phyloP scores from a whole-genome alignment of 2,329 filamentous ascomycete genomes.

The Botrytis byssoidea region DNA sequence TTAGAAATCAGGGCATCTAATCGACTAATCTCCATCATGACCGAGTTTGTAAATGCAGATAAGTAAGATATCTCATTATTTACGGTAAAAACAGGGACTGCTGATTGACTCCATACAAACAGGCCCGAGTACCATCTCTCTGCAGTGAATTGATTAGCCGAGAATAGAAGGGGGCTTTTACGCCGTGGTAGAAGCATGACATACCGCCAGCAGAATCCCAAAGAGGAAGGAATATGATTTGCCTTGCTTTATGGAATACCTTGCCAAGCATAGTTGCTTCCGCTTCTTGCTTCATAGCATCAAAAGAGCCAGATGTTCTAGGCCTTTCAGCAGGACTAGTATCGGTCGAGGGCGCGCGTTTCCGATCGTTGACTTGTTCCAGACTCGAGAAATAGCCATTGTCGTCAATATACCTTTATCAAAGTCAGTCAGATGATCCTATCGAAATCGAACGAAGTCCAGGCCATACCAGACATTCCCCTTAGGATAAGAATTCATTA shows the following conservation, averaged over 20 bases:
- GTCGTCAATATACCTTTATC: constrained; percentile 30
- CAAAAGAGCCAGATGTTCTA: constrained; percentile 19
- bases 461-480: constrained; percentile 35
- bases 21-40: constrained; percentile 34
- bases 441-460: not conserved
- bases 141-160: not conserved
- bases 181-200: not conserved
- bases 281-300: constrained; percentile 28
- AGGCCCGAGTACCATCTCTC: constrained; percentile 35
- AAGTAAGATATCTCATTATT: constrained; percentile 39
- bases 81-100: constrained; percentile 31
- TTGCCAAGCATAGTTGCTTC: constrained; percentile 34
- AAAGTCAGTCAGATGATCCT: not conserved
- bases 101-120: constrained; percentile 39
- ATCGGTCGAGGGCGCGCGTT: constrained; percentile 1
- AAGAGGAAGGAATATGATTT: constrained; percentile 37
- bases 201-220: constrained; percentile 37
- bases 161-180: not conserved
- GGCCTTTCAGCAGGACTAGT: constrained; percentile 22
- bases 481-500: constrained; percentile 35
- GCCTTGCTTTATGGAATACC: constrained; percentile 34
- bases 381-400: constrained; percentile 37
- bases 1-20: constrained; percentile 48
- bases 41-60: constrained; percentile 40
- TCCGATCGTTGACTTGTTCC: constrained; percentile 29